phyloP scores from a whole-genome alignment of 768 basidiomycete genomes.

The Hysterangium stoloniferum region DNA sequence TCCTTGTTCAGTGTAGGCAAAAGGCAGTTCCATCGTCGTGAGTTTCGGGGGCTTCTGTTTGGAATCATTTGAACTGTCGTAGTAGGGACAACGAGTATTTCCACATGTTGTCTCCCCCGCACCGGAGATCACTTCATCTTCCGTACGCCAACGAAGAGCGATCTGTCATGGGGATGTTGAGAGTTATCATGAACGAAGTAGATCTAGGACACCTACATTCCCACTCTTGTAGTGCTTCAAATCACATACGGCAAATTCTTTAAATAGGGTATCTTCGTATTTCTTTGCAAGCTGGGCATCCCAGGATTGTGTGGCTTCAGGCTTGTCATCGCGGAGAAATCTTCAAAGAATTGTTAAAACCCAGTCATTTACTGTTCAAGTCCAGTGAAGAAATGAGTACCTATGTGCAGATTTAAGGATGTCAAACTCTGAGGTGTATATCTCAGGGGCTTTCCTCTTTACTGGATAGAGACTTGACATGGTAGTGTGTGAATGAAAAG shows the following conservation, averaged over 20 bases:
- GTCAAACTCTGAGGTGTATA: slow-evolving; percentile 54
- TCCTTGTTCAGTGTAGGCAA: slow-evolving; percentile 77
- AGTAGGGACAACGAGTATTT: slow-evolving; percentile 75
- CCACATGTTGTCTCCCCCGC: slow-evolving; percentile 85
- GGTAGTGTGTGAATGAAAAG: background rate
- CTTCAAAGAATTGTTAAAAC: slow-evolving; percentile 29
- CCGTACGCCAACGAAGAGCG: slow-evolving; percentile 90
- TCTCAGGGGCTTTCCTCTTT: slow-evolving; percentile 4
- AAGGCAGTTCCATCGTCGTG: slow-evolving; percentile 82
- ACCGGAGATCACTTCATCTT: slow-evolving; percentile 79
- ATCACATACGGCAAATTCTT: slow-evolving; percentile 89
- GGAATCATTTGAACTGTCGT: slow-evolving; percentile 29
- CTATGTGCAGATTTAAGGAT: slow-evolving; percentile 68
- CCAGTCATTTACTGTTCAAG: background rate
- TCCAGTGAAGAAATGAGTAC: slow-evolving; percentile 25
- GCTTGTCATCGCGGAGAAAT: slow-evolving; percentile 63
- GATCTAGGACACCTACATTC: slow-evolving; percentile 45
- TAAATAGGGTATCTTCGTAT: slow-evolving; percentile 82
- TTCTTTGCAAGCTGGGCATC: slow-evolving; percentile 81
- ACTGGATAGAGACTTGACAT: slow-evolving; percentile 11
- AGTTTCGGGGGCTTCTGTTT: slow-evolving; percentile 30
- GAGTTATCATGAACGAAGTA: background rate
- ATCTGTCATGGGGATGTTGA: slow-evolving; percentile 43
- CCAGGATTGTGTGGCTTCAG: slow-evolving; percentile 45
- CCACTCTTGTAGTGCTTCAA: slow-evolving; percentile 94